phyloP scores from a whole-genome alignment of 108 stramenopile species.

The Pseudonitzschia pungens region DNA sequence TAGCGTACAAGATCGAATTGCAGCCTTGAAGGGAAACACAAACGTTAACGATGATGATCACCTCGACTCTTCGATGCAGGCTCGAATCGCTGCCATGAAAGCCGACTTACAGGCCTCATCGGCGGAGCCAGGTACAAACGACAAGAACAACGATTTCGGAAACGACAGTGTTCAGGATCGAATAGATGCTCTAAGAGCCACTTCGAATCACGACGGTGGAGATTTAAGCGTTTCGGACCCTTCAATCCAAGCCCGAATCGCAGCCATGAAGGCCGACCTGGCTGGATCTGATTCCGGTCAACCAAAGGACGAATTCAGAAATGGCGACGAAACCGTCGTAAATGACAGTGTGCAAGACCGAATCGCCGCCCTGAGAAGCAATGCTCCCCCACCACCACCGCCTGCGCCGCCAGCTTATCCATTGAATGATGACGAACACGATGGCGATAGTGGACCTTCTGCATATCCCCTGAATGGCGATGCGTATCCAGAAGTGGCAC shows the following conservation, averaged over 20 bases:
- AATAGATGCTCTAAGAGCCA: slow-evolving; percentile 9
- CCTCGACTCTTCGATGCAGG: slow-evolving; percentile 32
- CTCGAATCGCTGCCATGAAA: slow-evolving; percentile 37
- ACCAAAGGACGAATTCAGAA: too few species aligned
- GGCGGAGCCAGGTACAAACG: not conserved
- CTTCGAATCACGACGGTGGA: slow-evolving; percentile 14
- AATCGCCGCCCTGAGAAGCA: slow-evolving; percentile 3
- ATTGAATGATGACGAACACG: not conserved
- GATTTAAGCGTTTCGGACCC: not conserved
- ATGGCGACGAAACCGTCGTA: too few species aligned
- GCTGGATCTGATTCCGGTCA: too few species aligned
- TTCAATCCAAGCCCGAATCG: not conserved
- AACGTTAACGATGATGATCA: not conserved
- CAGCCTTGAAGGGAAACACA: slow-evolving; percentile 10
- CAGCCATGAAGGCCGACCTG: not conserved
- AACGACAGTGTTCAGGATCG: slow-evolving; percentile 16
- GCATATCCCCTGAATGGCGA: slow-evolving; percentile 27
- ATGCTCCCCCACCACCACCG: not conserved
- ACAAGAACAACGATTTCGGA: not conserved
- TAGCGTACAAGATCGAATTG: slow-evolving; percentile 17
- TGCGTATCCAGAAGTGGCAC: slow-evolving; percentile 2
- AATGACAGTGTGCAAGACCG: not conserved
- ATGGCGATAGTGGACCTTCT: not conserved
- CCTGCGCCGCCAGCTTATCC: slow-evolving; percentile 12
- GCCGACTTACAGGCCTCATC: not conserved